Evolutionary conservation across 768 basidiomycete species (phyloP).

Genomic region (Tylopilus rubrobrunneus): DNA sequence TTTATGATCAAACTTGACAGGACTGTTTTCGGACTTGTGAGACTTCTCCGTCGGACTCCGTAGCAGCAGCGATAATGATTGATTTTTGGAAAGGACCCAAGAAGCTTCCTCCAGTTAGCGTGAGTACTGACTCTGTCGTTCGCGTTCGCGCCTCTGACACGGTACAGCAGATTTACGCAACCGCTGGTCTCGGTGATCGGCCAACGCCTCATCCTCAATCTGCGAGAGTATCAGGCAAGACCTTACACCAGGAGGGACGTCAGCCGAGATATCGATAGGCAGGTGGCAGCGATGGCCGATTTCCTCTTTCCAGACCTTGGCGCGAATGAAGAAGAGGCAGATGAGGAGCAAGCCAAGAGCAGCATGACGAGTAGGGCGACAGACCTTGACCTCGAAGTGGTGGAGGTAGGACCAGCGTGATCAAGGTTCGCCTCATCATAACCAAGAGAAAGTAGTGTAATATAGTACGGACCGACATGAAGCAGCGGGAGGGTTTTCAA

Average conservation of each 20-base stretch:
- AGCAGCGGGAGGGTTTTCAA: not conserved
- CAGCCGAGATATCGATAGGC: conserved; percentile 19
- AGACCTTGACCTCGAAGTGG: not conserved
- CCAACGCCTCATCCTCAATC: conserved; percentile 21
- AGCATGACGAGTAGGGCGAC: not conserved
- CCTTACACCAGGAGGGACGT: conserved; percentile 1
- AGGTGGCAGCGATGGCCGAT: conserved; percentile 10
- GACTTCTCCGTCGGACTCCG: not conserved
- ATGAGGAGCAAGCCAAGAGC: not conserved
- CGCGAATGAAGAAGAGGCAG: not conserved
- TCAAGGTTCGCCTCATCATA: not conserved
- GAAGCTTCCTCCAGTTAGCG: conserved; percentile 4
- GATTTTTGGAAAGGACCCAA: conserved; percentile 8
- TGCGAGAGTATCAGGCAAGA: conserved; percentile 4
- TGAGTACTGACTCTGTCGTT: not conserved
- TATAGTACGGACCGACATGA: not conserved
- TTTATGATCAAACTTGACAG: conserved; percentile 1
- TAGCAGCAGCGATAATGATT: not conserved
- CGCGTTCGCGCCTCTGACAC: not conserved
- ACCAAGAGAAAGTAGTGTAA: not conserved
- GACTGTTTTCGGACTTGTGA: conserved; percentile 4
- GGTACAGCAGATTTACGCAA: conserved; percentile 8
- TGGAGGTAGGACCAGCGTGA: not conserved
- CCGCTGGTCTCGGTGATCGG: conserved; percentile 14
- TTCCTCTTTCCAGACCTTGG: not conserved